phyloP scores from a whole-genome alignment of 768 basidiomycete genomes.

The Mycena leptocephala region DNA sequence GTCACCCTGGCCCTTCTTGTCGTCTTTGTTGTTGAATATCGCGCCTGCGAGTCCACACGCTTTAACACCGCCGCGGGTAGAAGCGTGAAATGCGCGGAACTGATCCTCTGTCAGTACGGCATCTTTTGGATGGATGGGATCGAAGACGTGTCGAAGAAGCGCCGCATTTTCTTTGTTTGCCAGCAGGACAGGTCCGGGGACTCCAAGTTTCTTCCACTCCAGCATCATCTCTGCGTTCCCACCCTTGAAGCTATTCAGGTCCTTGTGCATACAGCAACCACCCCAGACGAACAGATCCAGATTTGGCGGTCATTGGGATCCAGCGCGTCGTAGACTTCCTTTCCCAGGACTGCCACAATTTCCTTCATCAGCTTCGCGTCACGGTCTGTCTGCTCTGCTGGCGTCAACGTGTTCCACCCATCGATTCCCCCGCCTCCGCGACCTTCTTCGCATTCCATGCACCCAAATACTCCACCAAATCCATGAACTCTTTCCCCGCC shows the following conservation, averaged over 20 bases:
- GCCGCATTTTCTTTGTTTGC: slow-evolving; percentile 50
- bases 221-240: slow-evolving; percentile 45
- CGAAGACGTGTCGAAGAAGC: slow-evolving; percentile 23
- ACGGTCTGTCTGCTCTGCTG: slow-evolving; percentile 35
- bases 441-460: slow-evolving; percentile 41
- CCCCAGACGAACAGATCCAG: slow-evolving; percentile 51
- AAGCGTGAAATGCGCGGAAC: too few relatives aligned
- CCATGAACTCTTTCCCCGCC: slow-evolving; percentile 6
- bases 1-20: too few relatives aligned
- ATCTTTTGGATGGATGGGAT: too few relatives aligned
- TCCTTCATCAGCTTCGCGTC: slow-evolving; percentile 37
- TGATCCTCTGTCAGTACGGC: too few relatives aligned
- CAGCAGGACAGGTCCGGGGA: slow-evolving; percentile 43
- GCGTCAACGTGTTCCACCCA: slow-evolving; percentile 40
- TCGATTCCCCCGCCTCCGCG: slow-evolving; percentile 39
- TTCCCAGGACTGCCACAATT: slow-evolving; percentile 37
- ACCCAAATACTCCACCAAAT: slow-evolving; percentile 37
- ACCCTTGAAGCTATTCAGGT: slow-evolving; percentile 51
- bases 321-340: slow-evolving; percentile 38
- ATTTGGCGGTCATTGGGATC: slow-evolving; percentile 32
- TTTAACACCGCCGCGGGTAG: too few relatives aligned
- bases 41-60: too few relatives aligned
- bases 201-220: slow-evolving; percentile 41
- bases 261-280: too few relatives aligned
- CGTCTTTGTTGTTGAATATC: too few relatives aligned